phyloP scores from a whole-genome alignment of 805 yeast genomes.

The Deakozyma indianensis region DNA sequence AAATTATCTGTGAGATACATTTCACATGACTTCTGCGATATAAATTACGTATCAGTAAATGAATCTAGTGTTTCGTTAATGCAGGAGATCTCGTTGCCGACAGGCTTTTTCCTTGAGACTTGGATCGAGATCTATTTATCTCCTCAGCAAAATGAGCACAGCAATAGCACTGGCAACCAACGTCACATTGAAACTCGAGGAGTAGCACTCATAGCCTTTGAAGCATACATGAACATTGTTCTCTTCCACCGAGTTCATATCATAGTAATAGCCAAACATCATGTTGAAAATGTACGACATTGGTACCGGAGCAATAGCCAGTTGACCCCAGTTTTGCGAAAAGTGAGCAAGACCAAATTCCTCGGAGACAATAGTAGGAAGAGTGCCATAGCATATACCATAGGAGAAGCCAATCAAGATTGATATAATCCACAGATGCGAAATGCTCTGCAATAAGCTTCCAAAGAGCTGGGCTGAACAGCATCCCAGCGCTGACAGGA shows the following conservation, averaged over 20 bases:
- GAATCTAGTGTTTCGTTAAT: too few relatives aligned
- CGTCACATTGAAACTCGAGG: not conserved
- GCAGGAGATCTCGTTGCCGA: too few relatives aligned
- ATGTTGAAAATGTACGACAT: slow-evolving; percentile 47
- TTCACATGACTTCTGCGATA: too few relatives aligned
- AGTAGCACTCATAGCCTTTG: not conserved
- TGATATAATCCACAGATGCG: slow-evolving; percentile 34
- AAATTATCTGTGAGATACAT: too few relatives aligned
- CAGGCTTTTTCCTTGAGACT: too few relatives aligned
- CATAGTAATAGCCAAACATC: slow-evolving; percentile 52
- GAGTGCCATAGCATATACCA: slow-evolving; percentile 57
- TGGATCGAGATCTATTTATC: too few relatives aligned
- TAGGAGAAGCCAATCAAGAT: slow-evolving; percentile 53
- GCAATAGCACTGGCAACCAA: not conserved
- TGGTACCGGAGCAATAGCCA: slow-evolving; percentile 50
- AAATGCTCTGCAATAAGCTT: slow-evolving; percentile 33
- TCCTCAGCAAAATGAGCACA: not conserved
- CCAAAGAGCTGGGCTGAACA: slow-evolving; percentile 37
- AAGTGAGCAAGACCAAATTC: slow-evolving; percentile 54
- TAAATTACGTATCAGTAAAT: too few relatives aligned
- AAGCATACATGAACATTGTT: not conserved
- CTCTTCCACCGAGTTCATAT: slow-evolving; percentile 22
- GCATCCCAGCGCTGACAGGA: slow-evolving; percentile 34
- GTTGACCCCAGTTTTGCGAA: slow-evolving; percentile 61
- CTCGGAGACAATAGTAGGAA: slow-evolving; percentile 68